Conservation (phyloP, 768 basidiomycete genomes). For the Holtermannia corniformis region DNA sequence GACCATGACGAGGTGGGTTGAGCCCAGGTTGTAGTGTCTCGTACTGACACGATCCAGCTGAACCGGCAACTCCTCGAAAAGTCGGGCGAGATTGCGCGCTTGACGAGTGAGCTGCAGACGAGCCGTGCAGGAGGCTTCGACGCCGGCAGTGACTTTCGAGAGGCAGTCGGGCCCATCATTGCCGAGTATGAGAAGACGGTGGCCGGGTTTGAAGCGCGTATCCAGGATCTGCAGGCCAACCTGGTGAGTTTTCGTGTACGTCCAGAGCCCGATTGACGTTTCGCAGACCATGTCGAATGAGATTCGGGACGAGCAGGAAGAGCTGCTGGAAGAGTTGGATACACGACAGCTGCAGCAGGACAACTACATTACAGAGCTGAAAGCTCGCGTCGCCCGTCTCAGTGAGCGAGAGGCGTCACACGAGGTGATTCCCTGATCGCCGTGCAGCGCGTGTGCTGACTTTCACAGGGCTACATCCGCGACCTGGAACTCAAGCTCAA, state of each 20-base stretch:
- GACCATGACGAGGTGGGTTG: constrained; percentile 71
- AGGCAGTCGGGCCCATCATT: constrained; percentile 81
- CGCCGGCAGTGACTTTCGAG: constrained; percentile 38
- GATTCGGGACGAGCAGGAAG: constrained; percentile 83
- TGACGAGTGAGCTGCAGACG: constrained; percentile 27
- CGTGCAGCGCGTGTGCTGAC: constrained; percentile 11
- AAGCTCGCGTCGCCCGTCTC: constrained; percentile 67
- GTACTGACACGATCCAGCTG: constrained; percentile 15
- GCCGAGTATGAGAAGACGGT: constrained; percentile 99
- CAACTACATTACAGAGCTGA: constrained; percentile 77
- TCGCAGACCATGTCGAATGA: constrained; percentile 69
- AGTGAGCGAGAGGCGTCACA: constrained; percentile 81
- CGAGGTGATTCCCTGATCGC: constrained; percentile 53
- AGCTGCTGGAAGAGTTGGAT: constrained; percentile 54
- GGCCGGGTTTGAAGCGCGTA: constrained; percentile 62
- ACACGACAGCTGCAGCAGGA: constrained; percentile 52
- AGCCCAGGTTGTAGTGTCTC: background rate
- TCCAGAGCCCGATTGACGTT: constrained; percentile 4
- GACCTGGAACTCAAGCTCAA: constrained; percentile 91
- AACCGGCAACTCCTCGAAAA: constrained; percentile 31
- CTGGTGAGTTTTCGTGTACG: constrained; percentile 14
- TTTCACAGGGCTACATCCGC: constrained; percentile 69
- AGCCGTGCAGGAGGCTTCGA: constrained; percentile 22
- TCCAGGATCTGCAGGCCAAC: constrained; percentile 26
- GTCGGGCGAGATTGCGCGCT: constrained; percentile 30